Percentiles rank a stretch among this genome's conserved stretches.
Conservation (phyloP, 2,329 filamentous ascomycete species). For the Hypoxylon sp. region DNA sequence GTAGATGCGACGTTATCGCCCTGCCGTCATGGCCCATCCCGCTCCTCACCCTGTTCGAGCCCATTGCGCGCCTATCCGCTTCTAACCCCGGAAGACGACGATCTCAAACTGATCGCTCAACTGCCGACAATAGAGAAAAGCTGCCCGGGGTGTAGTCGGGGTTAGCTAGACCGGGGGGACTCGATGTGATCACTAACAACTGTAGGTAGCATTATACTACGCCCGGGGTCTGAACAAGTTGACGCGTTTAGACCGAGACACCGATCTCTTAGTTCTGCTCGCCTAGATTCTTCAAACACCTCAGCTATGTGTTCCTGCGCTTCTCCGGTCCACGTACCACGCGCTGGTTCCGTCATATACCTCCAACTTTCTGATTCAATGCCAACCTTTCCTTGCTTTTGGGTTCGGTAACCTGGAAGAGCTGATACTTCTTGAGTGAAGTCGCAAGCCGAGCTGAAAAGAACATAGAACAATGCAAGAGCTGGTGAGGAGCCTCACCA, state of each 20-base stretch:
- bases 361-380: slow-evolving; percentile 10
- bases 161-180: slow-evolving; percentile 16
- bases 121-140: slow-evolving; percentile 39
- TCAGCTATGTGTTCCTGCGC: background rate
- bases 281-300: slow-evolving; percentile 25
- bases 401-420: background rate
- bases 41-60: slow-evolving; percentile 28
- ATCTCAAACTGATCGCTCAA: slow-evolving; percentile 43
- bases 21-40: slow-evolving; percentile 38
- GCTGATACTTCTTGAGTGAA: slow-evolving; percentile 7
- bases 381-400: slow-evolving; percentile 13
- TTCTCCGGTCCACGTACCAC: slow-evolving; percentile 4
- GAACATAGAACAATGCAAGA: background rate
- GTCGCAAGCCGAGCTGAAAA: slow-evolving; percentile 14
- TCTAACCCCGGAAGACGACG: slow-evolving; percentile 30
- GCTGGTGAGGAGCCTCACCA: background rate
- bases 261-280: slow-evolving; percentile 6
- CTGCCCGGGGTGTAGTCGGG: slow-evolving; percentile 20
- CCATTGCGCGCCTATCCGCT: slow-evolving; percentile 27
- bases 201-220: background rate
- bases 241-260: slow-evolving; percentile 22
- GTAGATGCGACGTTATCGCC: slow-evolving; percentile 43
- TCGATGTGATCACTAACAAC: slow-evolving; percentile 17
- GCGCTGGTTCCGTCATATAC: slow-evolving; percentile 28
- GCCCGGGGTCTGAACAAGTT: slow-evolving; percentile 8